A percentile compares a stretch with the other conserved stretches of the same genome.
Evolutionary conservation across 257 asterid species (phyloP).

Genomic region (Solanum neorickii): DNA sequence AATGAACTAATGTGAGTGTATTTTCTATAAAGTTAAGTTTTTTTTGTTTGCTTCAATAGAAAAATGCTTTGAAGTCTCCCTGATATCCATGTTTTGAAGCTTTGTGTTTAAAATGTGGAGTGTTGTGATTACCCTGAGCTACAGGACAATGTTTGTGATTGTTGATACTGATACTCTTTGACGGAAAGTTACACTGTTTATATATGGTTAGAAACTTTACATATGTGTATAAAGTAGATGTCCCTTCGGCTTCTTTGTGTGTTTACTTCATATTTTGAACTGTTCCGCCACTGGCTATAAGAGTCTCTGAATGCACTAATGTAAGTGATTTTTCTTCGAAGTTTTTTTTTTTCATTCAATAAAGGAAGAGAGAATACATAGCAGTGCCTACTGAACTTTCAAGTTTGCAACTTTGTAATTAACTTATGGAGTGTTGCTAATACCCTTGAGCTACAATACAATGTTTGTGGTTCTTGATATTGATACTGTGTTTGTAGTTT

Average conservation of each 20-base stretch:
- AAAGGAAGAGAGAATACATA: slow-evolving; percentile 2
- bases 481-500: neutral
- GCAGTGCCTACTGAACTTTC: neutral
- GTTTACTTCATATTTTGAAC: neutral
- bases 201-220: neutral
- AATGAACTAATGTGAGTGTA: neutral
- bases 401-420: neutral
- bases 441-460: neutral
- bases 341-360: neutral
- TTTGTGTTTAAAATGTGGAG: neutral
- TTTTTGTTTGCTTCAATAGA: neutral
- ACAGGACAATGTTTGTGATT: neutral
- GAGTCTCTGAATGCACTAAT: neutral
- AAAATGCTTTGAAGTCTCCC: neutral
- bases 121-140: neutral
- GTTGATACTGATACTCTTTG: neutral
- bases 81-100: neutral
- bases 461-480: neutral
- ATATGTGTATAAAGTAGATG: neutral
- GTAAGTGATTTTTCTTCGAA: neutral
- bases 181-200: neutral
- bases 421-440: neutral
- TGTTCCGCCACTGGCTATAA: neutral
- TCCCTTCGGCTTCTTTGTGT: neutral
- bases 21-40: neutral